Conservation (phyloP, 225 moss, liverwort and hornwort genomes). For the Pseudoscleropodium purum region DNA sequence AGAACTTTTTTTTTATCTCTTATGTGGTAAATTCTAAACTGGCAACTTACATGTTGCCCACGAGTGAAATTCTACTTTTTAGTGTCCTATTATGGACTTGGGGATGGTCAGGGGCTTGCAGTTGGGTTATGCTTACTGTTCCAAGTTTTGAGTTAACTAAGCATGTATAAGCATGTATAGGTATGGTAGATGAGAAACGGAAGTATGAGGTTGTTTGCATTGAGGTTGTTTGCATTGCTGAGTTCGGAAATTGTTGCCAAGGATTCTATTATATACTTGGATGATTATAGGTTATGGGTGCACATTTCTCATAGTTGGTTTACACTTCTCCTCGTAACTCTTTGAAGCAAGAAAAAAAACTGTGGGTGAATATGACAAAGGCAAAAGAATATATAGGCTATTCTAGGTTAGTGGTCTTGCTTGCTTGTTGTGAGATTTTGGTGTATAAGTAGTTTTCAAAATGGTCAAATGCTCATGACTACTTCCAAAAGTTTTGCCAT, state of each 20-base stretch:
- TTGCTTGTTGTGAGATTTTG: not conserved
- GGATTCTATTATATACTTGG: not conserved
- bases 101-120: not conserved
- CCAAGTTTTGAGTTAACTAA: not conserved
- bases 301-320: not conserved
- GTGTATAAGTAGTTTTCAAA: not conserved
- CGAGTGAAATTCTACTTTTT: not conserved
- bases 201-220: not conserved
- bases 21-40: not conserved
- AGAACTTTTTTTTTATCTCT: not conserved
- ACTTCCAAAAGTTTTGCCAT: not conserved
- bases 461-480: not conserved
- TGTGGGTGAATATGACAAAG: not conserved
- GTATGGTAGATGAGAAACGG: not conserved
- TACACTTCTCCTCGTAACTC: not conserved
- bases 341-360: no score
- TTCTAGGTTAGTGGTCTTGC: not conserved
- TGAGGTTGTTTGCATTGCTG: not conserved
- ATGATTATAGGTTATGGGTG: not conserved
- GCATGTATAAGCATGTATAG: not conserved
- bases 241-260: not conserved
- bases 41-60: not conserved
- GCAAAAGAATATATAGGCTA: not conserved
- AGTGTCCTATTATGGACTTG: not conserved
- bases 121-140: not conserved